Evolutionary conservation across 179 eudicot species (phyloP), one percentile per base, ranked within the genome.

Genomic region (Dionaea muscipula): DNA sequence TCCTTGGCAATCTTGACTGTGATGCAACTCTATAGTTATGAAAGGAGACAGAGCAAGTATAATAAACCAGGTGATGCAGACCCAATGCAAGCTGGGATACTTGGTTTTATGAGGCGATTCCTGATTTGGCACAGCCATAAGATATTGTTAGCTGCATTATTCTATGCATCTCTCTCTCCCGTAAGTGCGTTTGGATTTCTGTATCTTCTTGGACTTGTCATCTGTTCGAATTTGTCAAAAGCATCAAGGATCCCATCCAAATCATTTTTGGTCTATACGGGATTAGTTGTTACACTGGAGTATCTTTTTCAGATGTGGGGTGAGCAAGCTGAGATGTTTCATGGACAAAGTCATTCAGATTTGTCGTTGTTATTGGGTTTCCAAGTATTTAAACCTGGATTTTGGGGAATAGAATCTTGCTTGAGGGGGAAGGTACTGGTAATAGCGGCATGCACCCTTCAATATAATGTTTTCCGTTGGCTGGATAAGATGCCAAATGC

Each of bases 231-330:
- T 49, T 72, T 76, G 52, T 80, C 99, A 14, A 93, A 93, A 79
- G 73, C 79, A 53, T 93, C 99, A 40, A 76, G 83, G 68, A 51
- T 81, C 51, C 99, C 99, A 12, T 88, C 99, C 56, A 87, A 93
- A 62, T 69, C 81, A 47, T 84, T 75, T 68, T 64, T 93, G 39
- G 68, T 79, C 44, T 93, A 84, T 73, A 75, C 96, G 1, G 94
- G 89, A 53, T 58, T 84, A 69, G 49, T 93, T 9, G 81, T 88
- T 68, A 52, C 77, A 21, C 67, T 75, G 27, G 93, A 88, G 60
- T 93, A 93, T 72, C 78, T 93, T 31, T 93, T 93, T 70, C 99
- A 93, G 76, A 75, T 93, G 81, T 93, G 86, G 88, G 99, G 99
- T 66, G 70, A 78, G 64, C 65, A 59, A 55, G 88, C 86, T 69